phyloP scores from a whole-genome alignment of 2,329 filamentous ascomycete genomes.

The Ophiocordyceps unilateralis region DNA sequence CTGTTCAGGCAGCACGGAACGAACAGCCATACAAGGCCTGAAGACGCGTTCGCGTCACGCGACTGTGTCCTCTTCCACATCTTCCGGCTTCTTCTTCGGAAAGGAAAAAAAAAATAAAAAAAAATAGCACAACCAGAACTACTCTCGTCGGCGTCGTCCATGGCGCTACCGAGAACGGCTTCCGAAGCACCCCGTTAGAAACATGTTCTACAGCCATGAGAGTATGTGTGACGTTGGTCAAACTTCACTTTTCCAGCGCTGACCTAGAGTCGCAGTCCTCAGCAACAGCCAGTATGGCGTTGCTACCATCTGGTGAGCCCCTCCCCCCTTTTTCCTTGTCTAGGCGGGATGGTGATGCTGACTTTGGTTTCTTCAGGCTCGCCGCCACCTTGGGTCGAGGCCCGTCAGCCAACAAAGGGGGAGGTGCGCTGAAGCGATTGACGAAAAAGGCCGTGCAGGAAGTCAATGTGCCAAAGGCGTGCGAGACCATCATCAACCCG shows the following conservation, averaged over 20 bases:
- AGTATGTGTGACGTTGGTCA: constrained; percentile 33
- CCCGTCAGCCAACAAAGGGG: constrained; percentile 49
- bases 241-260: constrained; percentile 3
- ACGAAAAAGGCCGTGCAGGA: constrained; percentile 74
- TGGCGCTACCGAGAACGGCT: not conserved
- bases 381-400: constrained; percentile 76
- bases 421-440: constrained; percentile 52
- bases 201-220: constrained; percentile 93
- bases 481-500: constrained; percentile 66
- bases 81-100: too few relatives aligned
- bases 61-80: too few relatives aligned
- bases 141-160: not conserved
- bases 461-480: constrained; percentile 75
- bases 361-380: constrained; percentile 42
- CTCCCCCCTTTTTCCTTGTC: not conserved
- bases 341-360: not conserved
- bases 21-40: too few relatives aligned
- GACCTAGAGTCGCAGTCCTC: constrained; percentile 40
- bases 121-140: not conserved
- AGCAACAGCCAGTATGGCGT: constrained; percentile 80
- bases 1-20: too few relatives aligned
- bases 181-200: not conserved
- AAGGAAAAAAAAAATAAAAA: not conserved
- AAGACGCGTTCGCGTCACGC: too few relatives aligned
- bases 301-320: constrained; percentile 72